Percentiles rank a stretch among this genome's conserved stretches.
phyloP scores from a whole-genome alignment of 345 rosid genomes.

The Eucalyptus erythrocorys region DNA sequence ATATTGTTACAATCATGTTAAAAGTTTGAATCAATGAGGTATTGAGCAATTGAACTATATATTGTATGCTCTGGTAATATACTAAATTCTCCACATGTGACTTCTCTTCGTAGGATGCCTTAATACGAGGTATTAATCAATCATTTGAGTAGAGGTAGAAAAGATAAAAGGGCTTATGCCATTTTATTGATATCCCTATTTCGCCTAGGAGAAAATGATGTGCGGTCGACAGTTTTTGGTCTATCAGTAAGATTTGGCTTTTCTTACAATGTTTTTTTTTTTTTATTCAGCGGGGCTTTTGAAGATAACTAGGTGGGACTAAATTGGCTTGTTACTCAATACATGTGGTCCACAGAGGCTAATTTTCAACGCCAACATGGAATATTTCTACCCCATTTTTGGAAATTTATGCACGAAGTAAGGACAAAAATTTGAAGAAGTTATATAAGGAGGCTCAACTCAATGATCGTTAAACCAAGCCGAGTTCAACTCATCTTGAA shows the following conservation, averaged over 20 bases:
- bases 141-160: neutral
- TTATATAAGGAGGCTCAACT: neutral
- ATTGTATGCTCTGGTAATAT: neutral
- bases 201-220: neutral
- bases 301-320: neutral
- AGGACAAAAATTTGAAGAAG: neutral
- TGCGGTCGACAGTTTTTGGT: neutral
- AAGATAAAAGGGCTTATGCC: neutral
- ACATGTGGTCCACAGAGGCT: neutral
- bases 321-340: neutral
- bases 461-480: neutral
- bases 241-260: neutral
- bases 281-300: neutral
- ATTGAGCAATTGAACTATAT: too few relatives aligned
- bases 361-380: neutral
- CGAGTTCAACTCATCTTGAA: neutral
- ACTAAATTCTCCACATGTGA: neutral
- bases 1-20: neutral
- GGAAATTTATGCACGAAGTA: neutral
- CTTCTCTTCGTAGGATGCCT: neutral
- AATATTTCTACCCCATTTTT: neutral
- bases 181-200: neutral
- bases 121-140: neutral
- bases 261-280: neutral
- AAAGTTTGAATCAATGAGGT: neutral